Percentiles rank a stretch among this genome's conserved stretches.
Conservation (phyloP, 2,329 filamentous ascomycete species). For the Coniochaeta sp. region DNA sequence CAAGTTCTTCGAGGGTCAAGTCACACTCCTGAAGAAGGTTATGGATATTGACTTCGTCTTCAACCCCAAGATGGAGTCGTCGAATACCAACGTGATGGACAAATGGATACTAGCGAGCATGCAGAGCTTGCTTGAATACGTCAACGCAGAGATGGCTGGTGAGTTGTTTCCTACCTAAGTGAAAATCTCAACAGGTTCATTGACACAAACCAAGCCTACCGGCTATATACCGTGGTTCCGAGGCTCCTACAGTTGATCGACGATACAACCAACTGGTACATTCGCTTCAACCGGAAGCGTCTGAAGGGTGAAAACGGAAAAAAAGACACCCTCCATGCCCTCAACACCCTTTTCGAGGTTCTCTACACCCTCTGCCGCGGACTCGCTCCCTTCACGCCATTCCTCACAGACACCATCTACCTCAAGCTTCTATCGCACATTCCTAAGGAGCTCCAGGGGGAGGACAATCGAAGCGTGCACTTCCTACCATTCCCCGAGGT, state of each 20-base stretch:
- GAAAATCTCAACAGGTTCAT: not conserved
- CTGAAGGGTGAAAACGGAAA: conserved; percentile 85
- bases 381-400: conserved; percentile 90
- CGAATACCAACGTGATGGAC: conserved; percentile 89
- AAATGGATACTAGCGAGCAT: conserved; percentile 90
- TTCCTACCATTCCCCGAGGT: conserved; percentile 89
- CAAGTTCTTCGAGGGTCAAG: conserved; percentile 92
- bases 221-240: conserved; percentile 86
- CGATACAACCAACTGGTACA: conserved; percentile 98
- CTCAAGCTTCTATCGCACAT: conserved; percentile 75
- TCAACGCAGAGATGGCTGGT: conserved; percentile 86
- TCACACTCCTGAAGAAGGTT: conserved; percentile 78
- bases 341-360: conserved; percentile 93
- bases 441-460: conserved; percentile 56
- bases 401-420: conserved; percentile 94
- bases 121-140: conserved; percentile 84
- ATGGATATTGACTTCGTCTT: conserved; percentile 71
- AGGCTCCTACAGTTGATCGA: conserved; percentile 78
- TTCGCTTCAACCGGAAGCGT: conserved; percentile 85
- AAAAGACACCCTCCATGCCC: conserved; percentile 79
- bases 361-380: conserved; percentile 82
- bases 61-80: conserved; percentile 66
- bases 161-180: conserved; percentile 25
- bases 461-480: conserved; percentile 81
- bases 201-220: conserved; percentile 48